phyloP scores from a whole-genome alignment of 371 early-diverging fungal genomes.

The Fennellomyces sp. region DNA sequence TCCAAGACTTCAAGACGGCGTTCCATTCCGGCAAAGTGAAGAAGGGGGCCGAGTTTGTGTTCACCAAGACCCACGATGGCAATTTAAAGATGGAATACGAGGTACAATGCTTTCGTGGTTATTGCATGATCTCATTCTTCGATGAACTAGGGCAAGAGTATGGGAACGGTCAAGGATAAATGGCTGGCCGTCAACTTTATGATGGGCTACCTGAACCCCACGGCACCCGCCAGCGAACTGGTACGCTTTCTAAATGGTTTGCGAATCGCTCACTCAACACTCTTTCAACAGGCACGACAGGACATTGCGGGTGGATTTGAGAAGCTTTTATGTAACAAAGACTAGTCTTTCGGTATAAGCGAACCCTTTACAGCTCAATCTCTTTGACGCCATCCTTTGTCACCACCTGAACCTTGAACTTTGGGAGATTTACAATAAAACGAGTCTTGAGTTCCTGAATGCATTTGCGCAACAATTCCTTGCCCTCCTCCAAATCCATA shows the following conservation, averaged over 20 bases:
- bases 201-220: constrained; percentile 64
- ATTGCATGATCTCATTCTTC: neutral
- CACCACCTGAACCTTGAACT: constrained; percentile 83
- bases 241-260: too few relatives aligned
- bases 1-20: constrained; percentile 62
- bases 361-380: constrained; percentile 51
- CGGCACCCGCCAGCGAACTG: constrained; percentile 56
- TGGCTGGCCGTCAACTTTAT: constrained; percentile 71
- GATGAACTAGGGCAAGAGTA: constrained; percentile 46
- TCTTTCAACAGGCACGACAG: constrained; percentile 17
- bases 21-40: constrained; percentile 66
- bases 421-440: constrained; percentile 85
- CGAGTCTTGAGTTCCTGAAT: constrained; percentile 84
- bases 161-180: constrained; percentile 52
- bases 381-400: constrained; percentile 84
- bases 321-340: constrained; percentile 10
- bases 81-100: constrained; percentile 60
- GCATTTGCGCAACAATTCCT: constrained; percentile 82
- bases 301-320: constrained; percentile 32
- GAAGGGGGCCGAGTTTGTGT: constrained; percentile 60
- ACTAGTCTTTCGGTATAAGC: neutral
- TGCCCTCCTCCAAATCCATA: constrained; percentile 84
- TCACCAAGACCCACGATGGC: constrained; percentile 65
- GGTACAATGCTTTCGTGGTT: constrained; percentile 21
- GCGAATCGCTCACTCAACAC: neutral